Conservation (phyloP, 352 stramenopile species). For the Pythium aristosporum region DNA sequence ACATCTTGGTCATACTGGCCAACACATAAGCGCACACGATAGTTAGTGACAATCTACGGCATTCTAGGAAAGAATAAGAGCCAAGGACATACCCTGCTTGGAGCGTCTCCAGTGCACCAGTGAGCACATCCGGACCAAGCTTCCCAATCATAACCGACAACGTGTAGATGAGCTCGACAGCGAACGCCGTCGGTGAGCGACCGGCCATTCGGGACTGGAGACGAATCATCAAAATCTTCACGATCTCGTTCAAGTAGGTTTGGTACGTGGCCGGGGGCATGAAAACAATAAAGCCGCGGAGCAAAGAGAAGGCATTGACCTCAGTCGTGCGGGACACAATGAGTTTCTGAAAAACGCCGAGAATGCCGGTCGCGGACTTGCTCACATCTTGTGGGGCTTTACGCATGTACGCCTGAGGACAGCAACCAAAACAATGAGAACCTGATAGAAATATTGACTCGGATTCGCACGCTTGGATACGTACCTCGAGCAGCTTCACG, state of each 20-base stretch:
- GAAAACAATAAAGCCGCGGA: constrained; percentile 89
- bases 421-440: neutral
- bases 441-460: neutral
- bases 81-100: constrained; percentile 65
- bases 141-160: constrained; percentile 89
- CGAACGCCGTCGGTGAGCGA: constrained; percentile 80
- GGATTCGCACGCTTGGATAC: neutral
- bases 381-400: constrained; percentile 91
- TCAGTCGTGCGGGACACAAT: constrained; percentile 93
- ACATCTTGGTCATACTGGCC: constrained; percentile 89
- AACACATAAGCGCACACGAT: constrained; percentile 17
- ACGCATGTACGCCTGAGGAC: constrained; percentile 89
- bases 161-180: constrained; percentile 90
- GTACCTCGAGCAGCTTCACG: constrained; percentile 93
- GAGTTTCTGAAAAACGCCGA: constrained; percentile 99
- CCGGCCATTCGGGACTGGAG: constrained; percentile 91
- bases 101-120: constrained; percentile 83
- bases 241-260: constrained; percentile 87
- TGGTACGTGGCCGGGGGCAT: constrained; percentile 77
- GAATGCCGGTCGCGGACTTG: constrained; percentile 75
- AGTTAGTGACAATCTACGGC: constrained; percentile 19
- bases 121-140: constrained; percentile 73
- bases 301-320: constrained; percentile 91
- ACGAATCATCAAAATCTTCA: constrained; percentile 94
- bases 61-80: constrained; percentile 23